These are phyloP conservation scores for Cercospora sp. DNA, from an alignment of 2,329 filamentous ascomycete species.

Conservation along the genomic window DNA sequence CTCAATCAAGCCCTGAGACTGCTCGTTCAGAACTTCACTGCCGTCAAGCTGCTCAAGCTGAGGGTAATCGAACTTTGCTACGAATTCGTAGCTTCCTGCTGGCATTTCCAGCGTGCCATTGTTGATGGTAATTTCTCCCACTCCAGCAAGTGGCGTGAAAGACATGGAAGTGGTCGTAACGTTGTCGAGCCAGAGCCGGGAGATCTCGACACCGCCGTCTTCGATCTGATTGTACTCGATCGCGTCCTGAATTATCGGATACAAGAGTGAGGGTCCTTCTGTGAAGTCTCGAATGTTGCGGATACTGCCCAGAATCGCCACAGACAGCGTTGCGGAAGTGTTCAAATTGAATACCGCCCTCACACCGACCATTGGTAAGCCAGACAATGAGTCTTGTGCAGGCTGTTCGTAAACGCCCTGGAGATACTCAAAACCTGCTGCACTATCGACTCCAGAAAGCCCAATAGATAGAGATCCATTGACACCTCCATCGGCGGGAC, in stretches of 20 bases:
- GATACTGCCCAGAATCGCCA: slow-evolving; percentile 63
- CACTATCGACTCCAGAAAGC: slow-evolving; percentile 49
- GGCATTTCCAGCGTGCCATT: slow-evolving; percentile 48
- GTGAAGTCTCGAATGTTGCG: slow-evolving; percentile 63
- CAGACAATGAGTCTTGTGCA: slow-evolving; percentile 21
- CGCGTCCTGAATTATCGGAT: slow-evolving; percentile 56
- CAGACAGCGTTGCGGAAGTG: slow-evolving; percentile 54
- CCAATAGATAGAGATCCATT: slow-evolving; percentile 57
- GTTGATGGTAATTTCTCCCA: slow-evolving; percentile 42
- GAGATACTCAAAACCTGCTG: slow-evolving; percentile 48
- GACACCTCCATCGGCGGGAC: slow-evolving; percentile 50
- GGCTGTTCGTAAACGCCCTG: slow-evolving; percentile 46
- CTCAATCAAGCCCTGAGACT: slow-evolving; percentile 49
- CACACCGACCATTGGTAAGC: slow-evolving; percentile 51
- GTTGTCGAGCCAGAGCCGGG: slow-evolving; percentile 63
- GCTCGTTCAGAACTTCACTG: slow-evolving; percentile 51
- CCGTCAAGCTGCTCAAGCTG: slow-evolving; percentile 57
- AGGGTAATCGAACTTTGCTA: slow-evolving; percentile 62
- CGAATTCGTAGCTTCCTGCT: slow-evolving; percentile 58
- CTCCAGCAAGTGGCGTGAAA: slow-evolving; percentile 44
- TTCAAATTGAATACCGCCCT: slow-evolving; percentile 58
- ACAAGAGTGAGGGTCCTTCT: slow-evolving; percentile 57
- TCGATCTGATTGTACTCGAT: slow-evolving; percentile 46
- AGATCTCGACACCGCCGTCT: slow-evolving; percentile 51
- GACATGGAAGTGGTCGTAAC: slow-evolving; percentile 57